phyloP scores from a whole-genome alignment of 768 basidiomycete species.

The Leucocoprinus sp. region DNA sequence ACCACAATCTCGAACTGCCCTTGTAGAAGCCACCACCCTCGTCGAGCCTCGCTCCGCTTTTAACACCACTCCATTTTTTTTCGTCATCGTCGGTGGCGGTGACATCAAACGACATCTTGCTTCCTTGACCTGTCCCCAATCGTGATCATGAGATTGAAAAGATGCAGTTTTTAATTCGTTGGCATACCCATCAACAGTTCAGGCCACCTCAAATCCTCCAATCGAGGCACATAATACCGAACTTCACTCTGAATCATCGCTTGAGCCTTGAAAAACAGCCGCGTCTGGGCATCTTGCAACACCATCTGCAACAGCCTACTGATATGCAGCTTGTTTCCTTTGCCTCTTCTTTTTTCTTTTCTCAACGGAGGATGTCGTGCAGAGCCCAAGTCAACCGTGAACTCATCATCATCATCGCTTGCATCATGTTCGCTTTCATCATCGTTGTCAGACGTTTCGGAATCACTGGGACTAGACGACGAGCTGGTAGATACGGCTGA shows the following conservation, averaged over 20 bases:
- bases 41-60: not conserved
- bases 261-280: slow-evolving; percentile 94
- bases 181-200: slow-evolving; percentile 67
- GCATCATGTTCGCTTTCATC: too few relatives aligned
- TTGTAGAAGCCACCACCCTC: slow-evolving; percentile 1
- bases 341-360: slow-evolving; percentile 26
- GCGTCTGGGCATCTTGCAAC: slow-evolving; percentile 91
- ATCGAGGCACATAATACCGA: slow-evolving; percentile 67
- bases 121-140: too few relatives aligned
- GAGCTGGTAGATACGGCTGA: slow-evolving; percentile 28
- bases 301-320: slow-evolving; percentile 81
- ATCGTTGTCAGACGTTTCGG: slow-evolving; percentile 16
- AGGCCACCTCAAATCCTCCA: slow-evolving; percentile 82
- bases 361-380: too few relatives aligned
- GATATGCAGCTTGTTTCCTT: slow-evolving; percentile 52
- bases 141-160: not conserved
- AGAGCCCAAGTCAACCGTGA: slow-evolving; percentile 31
- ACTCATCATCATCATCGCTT: slow-evolving; percentile 20
- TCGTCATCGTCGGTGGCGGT: too few relatives aligned
- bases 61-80: too few relatives aligned
- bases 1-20: too few relatives aligned
- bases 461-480: slow-evolving; percentile 11
- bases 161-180: too few relatives aligned
- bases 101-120: too few relatives aligned
- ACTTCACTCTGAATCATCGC: slow-evolving; percentile 86